Evolutionary conservation across 1,284 basidiomycete species (phyloP), one percentile per base, ranked within the genome.

Genomic region (Takashimella koratensis): DNA sequence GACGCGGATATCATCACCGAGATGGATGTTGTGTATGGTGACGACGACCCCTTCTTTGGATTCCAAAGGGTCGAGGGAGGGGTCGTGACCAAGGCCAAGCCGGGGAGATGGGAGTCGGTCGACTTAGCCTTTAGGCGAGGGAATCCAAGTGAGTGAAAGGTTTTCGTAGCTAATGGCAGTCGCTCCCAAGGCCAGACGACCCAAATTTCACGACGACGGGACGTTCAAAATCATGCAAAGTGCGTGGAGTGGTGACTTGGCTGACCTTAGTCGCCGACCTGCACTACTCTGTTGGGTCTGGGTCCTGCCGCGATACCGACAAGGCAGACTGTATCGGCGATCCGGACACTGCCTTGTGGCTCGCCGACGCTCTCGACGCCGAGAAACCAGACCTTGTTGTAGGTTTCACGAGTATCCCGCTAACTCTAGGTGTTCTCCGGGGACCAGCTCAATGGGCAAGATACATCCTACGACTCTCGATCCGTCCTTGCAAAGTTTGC

Each of bases 341-440:
- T 70, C 83, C 84, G 55, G 80, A 87, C 56, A 91, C 90, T 0
- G 80, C 79, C 16, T 79, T 83, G 1, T 82, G 94, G 53, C 77
- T 96, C 24, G 81, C 77, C 1, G 80, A 77, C 22, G 81, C 85
- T 19, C 80, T 96, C n/a, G 88, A 92, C 51, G 75, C 78, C 8
- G 91, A 95, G 75, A 85, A 87, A 63, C 94, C 94, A 0, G 90
- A 95, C 69, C 74, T 98, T 16, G 87, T 97, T 26, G 86, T 97
- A 25, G 6, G 65, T 62, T 5, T 5, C 51, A 26, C 13, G 19
- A 2, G 30, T 51, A 12, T 36, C 24, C 13, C 25, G n/a, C 26
- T 50, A 5, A 3, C 30, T 36, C 30, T 26, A 68, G 66, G 66
- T 72, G 2, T 92, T 91, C 67, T 84, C 83, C 1, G 89, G 89